Evolutionary conservation across 2,329 filamentous ascomycete genomes (phyloP).

Genomic region (Diplodia scrobiculata): DNA sequence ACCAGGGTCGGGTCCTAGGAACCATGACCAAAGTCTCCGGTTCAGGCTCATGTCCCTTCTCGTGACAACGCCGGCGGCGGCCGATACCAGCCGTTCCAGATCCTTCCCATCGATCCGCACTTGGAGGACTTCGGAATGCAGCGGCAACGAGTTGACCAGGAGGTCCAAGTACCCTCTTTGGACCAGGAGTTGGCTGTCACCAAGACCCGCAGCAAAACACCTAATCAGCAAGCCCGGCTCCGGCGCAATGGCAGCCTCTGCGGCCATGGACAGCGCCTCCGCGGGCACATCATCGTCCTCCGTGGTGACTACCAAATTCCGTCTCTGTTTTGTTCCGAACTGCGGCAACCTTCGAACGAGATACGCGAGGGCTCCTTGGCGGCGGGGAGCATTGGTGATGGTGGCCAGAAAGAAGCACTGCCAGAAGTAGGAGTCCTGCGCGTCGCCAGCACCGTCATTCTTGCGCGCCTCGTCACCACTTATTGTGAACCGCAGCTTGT

Average conservation of each 20-base stretch:
- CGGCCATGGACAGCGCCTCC: constrained; percentile 50
- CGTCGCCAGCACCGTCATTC: constrained; percentile 42
- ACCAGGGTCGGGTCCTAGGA: constrained; percentile 74
- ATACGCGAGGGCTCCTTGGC: constrained; percentile 86
- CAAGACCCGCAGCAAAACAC: constrained; percentile 86
- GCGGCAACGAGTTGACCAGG: constrained; percentile 83
- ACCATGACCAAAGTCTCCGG: constrained; percentile 91
- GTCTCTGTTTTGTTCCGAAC: constrained; percentile 47
- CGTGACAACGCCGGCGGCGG: constrained; percentile 83
- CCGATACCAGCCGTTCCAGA: constrained; percentile 76
- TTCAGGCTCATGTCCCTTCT: constrained; percentile 97
- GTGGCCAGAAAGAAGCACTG: constrained; percentile 94
- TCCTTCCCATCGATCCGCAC: constrained; percentile 71
- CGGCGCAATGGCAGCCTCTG: constrained; percentile 75
- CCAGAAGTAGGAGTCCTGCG: constrained; percentile 89
- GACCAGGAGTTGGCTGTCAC: constrained; percentile 84
- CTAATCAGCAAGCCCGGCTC: constrained; percentile 88
- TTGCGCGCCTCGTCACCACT: constrained; percentile 55
- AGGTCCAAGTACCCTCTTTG: constrained; percentile 93
- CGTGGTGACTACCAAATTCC: constrained; percentile 27
- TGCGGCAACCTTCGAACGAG: constrained; percentile 76
- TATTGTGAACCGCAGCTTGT: constrained; percentile 66
- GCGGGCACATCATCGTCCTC: constrained; percentile 11
- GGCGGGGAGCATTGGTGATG: constrained; percentile 82
- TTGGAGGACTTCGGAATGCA: constrained; percentile 81